Percentiles rank a stretch among this genome's conserved stretches.
Evolutionary conservation across 164 flowering plant species (phyloP).

Genomic region (Vitis cinerea): DNA sequence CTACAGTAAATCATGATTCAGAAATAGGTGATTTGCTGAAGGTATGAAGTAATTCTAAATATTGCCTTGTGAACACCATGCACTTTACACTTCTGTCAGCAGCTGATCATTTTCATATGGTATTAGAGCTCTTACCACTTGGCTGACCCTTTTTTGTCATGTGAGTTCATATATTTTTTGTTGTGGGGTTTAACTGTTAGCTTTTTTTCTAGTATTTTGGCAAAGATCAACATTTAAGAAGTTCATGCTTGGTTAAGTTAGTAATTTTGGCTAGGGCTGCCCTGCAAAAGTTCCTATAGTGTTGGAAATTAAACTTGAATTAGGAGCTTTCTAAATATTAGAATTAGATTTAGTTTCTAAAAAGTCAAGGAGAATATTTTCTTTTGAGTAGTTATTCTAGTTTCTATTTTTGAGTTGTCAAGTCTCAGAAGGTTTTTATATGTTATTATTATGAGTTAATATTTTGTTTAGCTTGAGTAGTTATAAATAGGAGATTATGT

Average conservation of each 20-base stretch:
- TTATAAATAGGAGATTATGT: too few relatives aligned
- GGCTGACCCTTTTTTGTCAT: background rate
- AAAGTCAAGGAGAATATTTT: too few relatives aligned
- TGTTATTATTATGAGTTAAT: too few relatives aligned
- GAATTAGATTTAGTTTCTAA: too few relatives aligned
- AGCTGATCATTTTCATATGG: background rate
- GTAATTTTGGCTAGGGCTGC: background rate
- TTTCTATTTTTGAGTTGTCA: too few relatives aligned
- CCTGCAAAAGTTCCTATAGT: too few relatives aligned
- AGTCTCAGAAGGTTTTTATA: too few relatives aligned
- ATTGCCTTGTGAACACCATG: background rate
- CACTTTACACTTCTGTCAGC: background rate
- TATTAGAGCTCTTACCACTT: background rate
- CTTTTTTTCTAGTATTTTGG: background rate
- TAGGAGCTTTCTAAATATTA: too few relatives aligned
- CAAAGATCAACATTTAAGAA: too few relatives aligned
- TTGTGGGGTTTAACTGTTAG: background rate
- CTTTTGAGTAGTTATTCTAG: too few relatives aligned
- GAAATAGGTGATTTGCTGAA: conserved; percentile 5
- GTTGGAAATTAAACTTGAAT: too few relatives aligned
- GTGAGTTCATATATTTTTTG: background rate
- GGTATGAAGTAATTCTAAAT: conserved; percentile 14
- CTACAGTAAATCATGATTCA: conserved; percentile 7
- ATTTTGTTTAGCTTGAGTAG: too few relatives aligned
- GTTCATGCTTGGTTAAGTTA: background rate